These are phyloP conservation scores for Pythium apleroticum DNA, from an alignment of 352 stramenopile genomes.

Conservation along the genomic window DNA sequence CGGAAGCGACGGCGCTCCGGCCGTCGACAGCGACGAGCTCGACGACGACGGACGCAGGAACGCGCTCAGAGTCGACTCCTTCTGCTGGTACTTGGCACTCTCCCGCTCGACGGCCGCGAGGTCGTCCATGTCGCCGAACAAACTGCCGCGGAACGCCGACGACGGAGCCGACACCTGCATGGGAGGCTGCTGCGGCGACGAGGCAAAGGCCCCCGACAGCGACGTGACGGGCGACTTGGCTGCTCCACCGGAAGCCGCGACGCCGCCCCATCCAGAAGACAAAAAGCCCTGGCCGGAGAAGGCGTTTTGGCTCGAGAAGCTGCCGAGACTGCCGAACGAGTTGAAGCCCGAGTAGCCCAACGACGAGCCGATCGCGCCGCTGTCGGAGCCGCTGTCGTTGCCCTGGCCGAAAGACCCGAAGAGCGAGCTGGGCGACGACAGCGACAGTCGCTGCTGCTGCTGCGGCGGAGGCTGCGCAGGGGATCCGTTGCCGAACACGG, in stretches of 20 bases:
- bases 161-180: conserved; percentile 6
- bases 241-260: conserved; percentile 10
- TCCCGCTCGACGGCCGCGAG: conserved; percentile 72
- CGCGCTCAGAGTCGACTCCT: conserved; percentile 70
- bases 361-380: conserved; percentile 36
- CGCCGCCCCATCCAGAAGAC: conserved; percentile 51
- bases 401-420: conserved; percentile 13
- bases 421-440: conserved; percentile 23
- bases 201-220: conserved; percentile 2
- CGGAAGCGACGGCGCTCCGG: conserved; percentile 6
- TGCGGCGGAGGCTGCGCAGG: background rate
- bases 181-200: conserved; percentile 1
- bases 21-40: conserved; percentile 1
- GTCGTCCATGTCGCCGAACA: conserved; percentile 60
- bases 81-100: conserved; percentile 64
- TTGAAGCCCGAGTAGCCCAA: conserved; percentile 67
- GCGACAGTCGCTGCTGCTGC: conserved; percentile 7
- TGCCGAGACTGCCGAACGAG: conserved; percentile 40
- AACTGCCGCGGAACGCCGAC: conserved; percentile 5
- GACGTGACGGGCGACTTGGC: conserved; percentile 9
- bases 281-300: conserved; percentile 33
- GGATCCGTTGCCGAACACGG: background rate
- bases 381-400: conserved; percentile 5
- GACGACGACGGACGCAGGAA: conserved; percentile 44
- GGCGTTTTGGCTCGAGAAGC: conserved; percentile 31